Conservation (phyloP, 176 grass and related monocot genomes). For the Oryza longistaminata region DNA sequence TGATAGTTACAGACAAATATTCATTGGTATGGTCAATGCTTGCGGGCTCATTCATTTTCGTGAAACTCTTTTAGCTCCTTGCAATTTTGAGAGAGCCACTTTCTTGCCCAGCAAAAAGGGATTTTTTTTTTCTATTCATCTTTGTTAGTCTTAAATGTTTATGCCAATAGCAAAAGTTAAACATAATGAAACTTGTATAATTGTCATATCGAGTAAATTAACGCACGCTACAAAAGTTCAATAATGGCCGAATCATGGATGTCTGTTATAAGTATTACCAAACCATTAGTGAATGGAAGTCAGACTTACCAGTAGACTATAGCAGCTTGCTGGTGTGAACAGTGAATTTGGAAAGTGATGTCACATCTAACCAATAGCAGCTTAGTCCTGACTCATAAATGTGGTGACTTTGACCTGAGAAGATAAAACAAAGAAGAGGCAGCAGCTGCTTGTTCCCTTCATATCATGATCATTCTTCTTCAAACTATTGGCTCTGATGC, state of each 20-base stretch:
- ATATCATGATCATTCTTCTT: neutral
- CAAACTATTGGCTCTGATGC: neutral
- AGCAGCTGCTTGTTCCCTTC: neutral
- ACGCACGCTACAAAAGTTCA: neutral
- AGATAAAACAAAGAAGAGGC: neutral
- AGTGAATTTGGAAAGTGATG: neutral
- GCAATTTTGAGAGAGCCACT: too few species aligned
- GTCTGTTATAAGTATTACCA: neutral
- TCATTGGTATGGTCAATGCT: too few species aligned
- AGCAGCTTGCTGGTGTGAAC: too few species aligned
- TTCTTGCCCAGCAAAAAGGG: neutral
- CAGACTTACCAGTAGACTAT: slow-evolving; percentile 5
- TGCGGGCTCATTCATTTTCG: too few species aligned
- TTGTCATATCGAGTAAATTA: neutral
- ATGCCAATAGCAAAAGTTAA: neutral
- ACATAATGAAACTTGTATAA: neutral
- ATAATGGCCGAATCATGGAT: neutral
- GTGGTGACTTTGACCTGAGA: neutral
- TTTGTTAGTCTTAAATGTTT: neutral
- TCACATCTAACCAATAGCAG: neutral
- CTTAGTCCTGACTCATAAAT: neutral
- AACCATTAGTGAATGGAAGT: slow-evolving; percentile 7
- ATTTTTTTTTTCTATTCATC: neutral
- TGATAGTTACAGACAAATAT: too few species aligned
- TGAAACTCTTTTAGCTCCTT: too few species aligned